Evolutionary conservation across 352 stramenopile genomes (phyloP), one percentile per base, ranked within the genome.

Genomic region (Globisporangium irregulare): DNA sequence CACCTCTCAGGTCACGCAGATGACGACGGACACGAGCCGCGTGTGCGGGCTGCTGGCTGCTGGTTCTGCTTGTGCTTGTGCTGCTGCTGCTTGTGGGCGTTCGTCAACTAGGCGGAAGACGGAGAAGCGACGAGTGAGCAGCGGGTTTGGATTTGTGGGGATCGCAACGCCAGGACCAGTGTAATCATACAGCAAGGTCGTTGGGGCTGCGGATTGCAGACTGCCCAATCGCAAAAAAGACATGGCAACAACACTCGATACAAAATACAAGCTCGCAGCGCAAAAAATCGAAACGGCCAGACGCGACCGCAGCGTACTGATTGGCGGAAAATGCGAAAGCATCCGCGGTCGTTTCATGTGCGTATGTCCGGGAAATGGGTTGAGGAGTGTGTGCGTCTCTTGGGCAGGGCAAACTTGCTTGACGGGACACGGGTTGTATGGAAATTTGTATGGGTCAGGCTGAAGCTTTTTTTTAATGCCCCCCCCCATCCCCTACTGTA

Each of bases 221-320:
- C 15, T 48, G 41, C 41, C 15, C 41, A 20, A 48, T 10, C 43
- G 18, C 14, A 20, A 50, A n/a, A 20, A n/a, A 50, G 15, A 6
- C 41, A n/a, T 18, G 14, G 12, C 9, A 41, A 15, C 34, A 38
- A 38, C 34, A 41, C 34, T 41, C 34, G 9, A 56, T 34, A 25
- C 53, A 38, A 24, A 59, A 20, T 24, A 18, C 24, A 59, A 32
- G 29, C 29, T 32, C 29, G 29, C 29, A 32, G 29, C 27, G 8
- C 58, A 63, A 12, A 68, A 68, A 62, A 68, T 68, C 62, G 62
- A 68, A 68, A 68, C 62, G 62, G 50, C 38, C 62, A 68, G 22
- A 59, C 34, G 41, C 43, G 32, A 66, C 62, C 22, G 22, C 54
- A 38, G 54, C 54, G 27, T 29, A 10, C 48, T 70, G 65, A 66